Evolutionary conservation across 2,329 filamentous ascomycete species (phyloP), one percentile per base, ranked within the genome.

Genomic region (Neopestalotiopsis sp.): DNA sequence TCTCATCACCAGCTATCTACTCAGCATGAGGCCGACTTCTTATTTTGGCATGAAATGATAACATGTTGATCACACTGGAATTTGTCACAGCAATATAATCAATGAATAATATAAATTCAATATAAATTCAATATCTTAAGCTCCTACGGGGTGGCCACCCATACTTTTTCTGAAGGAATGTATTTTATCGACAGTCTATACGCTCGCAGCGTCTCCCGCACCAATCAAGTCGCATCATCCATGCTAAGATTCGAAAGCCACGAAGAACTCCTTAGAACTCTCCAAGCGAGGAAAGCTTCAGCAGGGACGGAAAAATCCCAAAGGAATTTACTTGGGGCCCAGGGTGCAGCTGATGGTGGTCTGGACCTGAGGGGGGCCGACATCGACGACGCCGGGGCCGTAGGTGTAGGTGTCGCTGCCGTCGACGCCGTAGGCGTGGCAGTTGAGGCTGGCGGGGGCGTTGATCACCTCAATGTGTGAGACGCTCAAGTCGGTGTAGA

Each of bases 291-390:
- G 6, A 38, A 38, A 6, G 34, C 34, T 38, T 38, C 10, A 38
- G 34, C 1, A 10, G 34, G n/a, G 6, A n/a, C n/a, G 42, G 42
- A n/a, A 5, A 14, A 4, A 2, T 45, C 42, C n/a, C 14, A 17
- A n/a, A n/a, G 14, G 13, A 14, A 5, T n/a, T 49, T 49, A 49
- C 13, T n/a, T 13, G 42, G 42, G 42, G n/a, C 42, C 45, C 7
- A 53, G 45, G 45, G 61, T 40, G 56, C 65, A 67, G 40, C 53
- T 67, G 42, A 61, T 49, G 32, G 14, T 42, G 34, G 12, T 28
- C 57, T 67, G 65, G 30, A 61, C 53, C 56, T 67, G 65, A 14
- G 65, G 65, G 4, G 65, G 65, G 20, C 65, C 65, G 20, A 67
- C 65, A n/a, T 67, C 65, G 24, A 67, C 65, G 13, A 56, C 42